Base-by-base conservation (phyloP, 495 filamentous ascomycete genomes). In the Penicillium canescens region DNA sequence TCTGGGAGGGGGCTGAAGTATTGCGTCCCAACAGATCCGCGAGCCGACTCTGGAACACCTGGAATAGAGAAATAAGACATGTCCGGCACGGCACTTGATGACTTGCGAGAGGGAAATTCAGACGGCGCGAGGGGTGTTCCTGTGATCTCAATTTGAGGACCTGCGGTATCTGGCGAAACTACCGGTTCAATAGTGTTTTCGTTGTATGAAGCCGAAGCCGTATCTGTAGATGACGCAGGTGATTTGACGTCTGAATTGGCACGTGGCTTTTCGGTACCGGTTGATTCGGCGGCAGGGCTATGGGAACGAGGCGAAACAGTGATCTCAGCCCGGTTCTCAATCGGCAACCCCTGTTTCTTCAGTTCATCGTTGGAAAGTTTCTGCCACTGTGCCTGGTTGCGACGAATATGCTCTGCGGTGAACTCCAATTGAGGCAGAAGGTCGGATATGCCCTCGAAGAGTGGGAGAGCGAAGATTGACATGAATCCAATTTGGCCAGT, bases 401-500 rank as follows among this genome's bases (percentile, higher is more conserved):
- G 66, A 23, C 84, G 76, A 40, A 98, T 84, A 64, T 96, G 90
- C 3, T 88, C 82, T 7, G 92, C 87, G 33, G 84, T 89, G 66
- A 92, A 96, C 34, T 78, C 73, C 84, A 98, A 86, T 20, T 79
- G 82, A 6, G 94, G 92, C 45, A 98, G 71, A 37, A 98, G 82
- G 48, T 95, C 86, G 23, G 88, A 83, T 14, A 96, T 84, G 20
- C 84, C 87, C 55, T 91, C 85, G 64, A 98, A 98, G 0, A 98
- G 80, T 0, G 94, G 94, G 34, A 88, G 80, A 18, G 93, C 94
- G 65, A 98, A 98, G 53, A 96, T 81, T 50, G 88, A 94, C 89
- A 98, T 96, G 74, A 98, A 98, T 26, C 88, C 85, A 59, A 96
- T 88, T 71, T 98, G 95, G 11, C 90, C 87, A 31, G 86, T 86